These are phyloP conservation scores for Eremothecium gossypii DNA, from an alignment of 1,139 yeast genomes.

Conservation along the genomic window DNA sequence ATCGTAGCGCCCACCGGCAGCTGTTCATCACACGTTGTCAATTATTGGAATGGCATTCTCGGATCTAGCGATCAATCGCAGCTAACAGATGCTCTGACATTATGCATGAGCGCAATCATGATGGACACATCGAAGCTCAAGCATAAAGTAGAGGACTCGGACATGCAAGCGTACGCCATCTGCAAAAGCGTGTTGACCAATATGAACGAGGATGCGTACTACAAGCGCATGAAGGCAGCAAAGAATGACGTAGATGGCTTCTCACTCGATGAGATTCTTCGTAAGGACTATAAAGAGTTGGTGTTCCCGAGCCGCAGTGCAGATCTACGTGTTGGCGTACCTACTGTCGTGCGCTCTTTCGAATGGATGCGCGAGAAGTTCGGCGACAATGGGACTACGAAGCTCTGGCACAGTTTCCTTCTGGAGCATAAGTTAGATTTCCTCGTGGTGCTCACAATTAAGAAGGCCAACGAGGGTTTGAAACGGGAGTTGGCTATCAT, in stretches of 20 bases:
- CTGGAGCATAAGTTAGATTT: constrained; percentile 41
- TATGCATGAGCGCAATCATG: constrained; percentile 59
- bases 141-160: constrained; percentile 48
- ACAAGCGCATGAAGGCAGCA: constrained; percentile 38
- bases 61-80: constrained; percentile 14
- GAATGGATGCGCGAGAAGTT: constrained; percentile 42
- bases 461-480: constrained; percentile 38
- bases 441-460: constrained; percentile 56
- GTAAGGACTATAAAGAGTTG: constrained; percentile 81
- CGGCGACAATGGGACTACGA: constrained; percentile 30
- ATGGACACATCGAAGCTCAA: constrained; percentile 64
- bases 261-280: constrained; percentile 47
- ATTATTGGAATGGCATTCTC: constrained; percentile 39
- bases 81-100: constrained; percentile 34
- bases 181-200: constrained; percentile 28
- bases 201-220: constrained; percentile 26
- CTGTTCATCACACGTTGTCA: constrained; percentile 64
- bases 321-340: constrained; percentile 49
- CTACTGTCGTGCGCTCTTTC: constrained; percentile 62
- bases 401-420: constrained; percentile 34
- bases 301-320: constrained; percentile 33
- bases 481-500: constrained; percentile 48
- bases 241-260: constrained; percentile 60
- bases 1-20: constrained; percentile 60
- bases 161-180: constrained; percentile 36